A percentile compares a stretch with the other conserved stretches of the same genome.
Evolutionary conservation across 495 filamentous ascomycete genomes (phyloP).

Genomic region (Alectoria sarmentosa): DNA sequence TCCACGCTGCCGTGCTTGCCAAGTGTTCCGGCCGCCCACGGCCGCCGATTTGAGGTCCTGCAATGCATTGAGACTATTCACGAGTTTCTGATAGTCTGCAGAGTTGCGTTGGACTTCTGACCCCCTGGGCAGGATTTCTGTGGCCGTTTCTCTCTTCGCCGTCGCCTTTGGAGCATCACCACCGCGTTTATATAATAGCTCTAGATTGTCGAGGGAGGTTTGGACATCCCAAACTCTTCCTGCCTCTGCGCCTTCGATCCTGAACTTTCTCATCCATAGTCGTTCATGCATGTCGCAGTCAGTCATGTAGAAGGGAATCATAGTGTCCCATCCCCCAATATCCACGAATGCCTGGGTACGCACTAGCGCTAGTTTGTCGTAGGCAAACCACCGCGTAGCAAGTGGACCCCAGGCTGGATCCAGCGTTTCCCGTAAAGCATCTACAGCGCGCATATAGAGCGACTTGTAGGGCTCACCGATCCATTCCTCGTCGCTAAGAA

Average conservation of each 20-base stretch:
- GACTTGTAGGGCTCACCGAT: constrained; percentile 40
- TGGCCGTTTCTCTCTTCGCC: constrained; percentile 4
- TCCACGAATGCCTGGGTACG: constrained; percentile 45
- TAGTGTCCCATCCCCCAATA: constrained; percentile 52
- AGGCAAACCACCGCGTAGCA: constrained; percentile 50
- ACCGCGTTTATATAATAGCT: constrained; percentile 18
- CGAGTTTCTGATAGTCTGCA: constrained; percentile 23
- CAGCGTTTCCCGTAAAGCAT: constrained; percentile 32
- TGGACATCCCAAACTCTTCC: constrained; percentile 51
- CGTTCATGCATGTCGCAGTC: constrained; percentile 54
- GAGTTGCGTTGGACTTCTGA: constrained; percentile 19
- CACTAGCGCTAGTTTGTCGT: constrained; percentile 53
- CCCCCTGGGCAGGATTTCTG: background rate
- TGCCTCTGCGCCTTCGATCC: constrained; percentile 36
- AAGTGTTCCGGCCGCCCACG: constrained; percentile 45
- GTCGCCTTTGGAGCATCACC: background rate
- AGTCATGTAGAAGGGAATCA: constrained; percentile 56
- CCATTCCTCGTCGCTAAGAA: constrained; percentile 43
- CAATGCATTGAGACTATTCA: constrained; percentile 38
- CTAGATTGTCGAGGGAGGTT: constrained; percentile 23
- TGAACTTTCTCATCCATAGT: constrained; percentile 45
- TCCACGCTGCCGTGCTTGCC: constrained; percentile 51
- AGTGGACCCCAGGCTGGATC: constrained; percentile 21
- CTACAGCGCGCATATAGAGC: constrained; percentile 44
- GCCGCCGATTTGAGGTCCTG: constrained; percentile 30